Base-by-base conservation (phyloP, 306 rosid genomes). In the Cicer judaicum region DNA sequence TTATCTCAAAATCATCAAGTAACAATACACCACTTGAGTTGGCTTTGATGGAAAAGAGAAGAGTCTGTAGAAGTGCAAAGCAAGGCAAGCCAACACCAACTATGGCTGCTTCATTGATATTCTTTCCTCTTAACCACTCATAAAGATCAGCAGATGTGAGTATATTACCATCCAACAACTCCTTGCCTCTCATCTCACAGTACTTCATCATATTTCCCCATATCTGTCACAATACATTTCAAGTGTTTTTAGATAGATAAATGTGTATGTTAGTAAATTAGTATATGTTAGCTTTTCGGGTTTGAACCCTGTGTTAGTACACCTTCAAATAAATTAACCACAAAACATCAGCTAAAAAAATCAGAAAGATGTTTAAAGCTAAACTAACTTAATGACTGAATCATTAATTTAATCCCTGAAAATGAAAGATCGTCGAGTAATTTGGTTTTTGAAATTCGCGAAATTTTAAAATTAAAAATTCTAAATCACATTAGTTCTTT, bases 51-150 rank as follows among this genome's bases (percentile, higher is more conserved):
- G 97, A 90, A 82, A 52, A 66, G 46, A 92, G 76, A 75, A 90
- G 85, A 63, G 87, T 74, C 14, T 84, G 91, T 72, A 92, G 74
- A 44, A 85, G 87, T 68, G 97, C 79, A 81, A 84, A 92, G 81
- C 93, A 83, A 64, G 97, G 96, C 86, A 90, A 85, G 19, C 97
- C 96, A 61, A 90, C 77, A 68, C 87, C 80, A n/a, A 92, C 74
- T 11, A 87, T 64, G 57, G 74, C 5, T 11, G 82, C 86, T 80
- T 87, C 91, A 18, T 78, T 68, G 21, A 36, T 62, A 48, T 81
- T 85, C 85, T 84, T 87, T 55, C 85, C 90, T 73, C 76, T 88
- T 77, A 84, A 48, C 88, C 93, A 92, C 46, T 89, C 92, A 67
- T 47, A 67, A 34, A 92, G 84, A 60, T 92, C 96, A n/a, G 77